phyloP scores from a whole-genome alignment of 495 filamentous ascomycete species.

The Aspergillus taichungensis region DNA sequence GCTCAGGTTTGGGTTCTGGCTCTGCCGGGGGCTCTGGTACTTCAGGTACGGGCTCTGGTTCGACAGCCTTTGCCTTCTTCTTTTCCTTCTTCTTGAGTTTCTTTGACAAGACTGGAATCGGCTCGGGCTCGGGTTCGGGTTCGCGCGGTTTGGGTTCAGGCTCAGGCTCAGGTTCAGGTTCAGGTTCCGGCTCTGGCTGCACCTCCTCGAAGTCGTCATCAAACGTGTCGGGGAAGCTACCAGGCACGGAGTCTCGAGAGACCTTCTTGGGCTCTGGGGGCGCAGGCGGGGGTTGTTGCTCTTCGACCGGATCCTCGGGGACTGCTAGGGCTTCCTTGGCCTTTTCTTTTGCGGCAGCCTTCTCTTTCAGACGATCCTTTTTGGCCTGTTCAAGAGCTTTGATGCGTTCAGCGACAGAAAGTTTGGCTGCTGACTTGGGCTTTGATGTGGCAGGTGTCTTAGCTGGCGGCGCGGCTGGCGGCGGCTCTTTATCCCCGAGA shows the following conservation, averaged over 20 bases:
- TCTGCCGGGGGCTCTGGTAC: conserved; percentile 10
- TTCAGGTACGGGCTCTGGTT: conserved; percentile 4
- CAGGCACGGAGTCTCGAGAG: conserved; percentile 31
- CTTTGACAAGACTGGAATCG: background rate
- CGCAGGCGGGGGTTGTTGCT: conserved; percentile 13
- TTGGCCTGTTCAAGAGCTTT: conserved; percentile 37
- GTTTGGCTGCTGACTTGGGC: conserved; percentile 31
- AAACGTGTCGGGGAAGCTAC: conserved; percentile 31
- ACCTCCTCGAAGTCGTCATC: conserved; percentile 14
- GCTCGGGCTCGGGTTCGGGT: conserved; percentile 6
- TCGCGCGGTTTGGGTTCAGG: conserved; percentile 2
- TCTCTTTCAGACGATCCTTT: conserved; percentile 32
- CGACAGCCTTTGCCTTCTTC: conserved; percentile 6
- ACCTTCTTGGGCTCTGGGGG: conserved; percentile 14
- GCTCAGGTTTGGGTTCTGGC: conserved; percentile 14
- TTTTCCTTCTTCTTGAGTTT: conserved; percentile 8
- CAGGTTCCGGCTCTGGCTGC: conserved; percentile 6
- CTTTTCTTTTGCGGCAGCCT: conserved; percentile 21
- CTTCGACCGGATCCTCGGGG: conserved; percentile 11
- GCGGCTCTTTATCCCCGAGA: conserved; percentile 26
- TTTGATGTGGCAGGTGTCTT: conserved; percentile 28
- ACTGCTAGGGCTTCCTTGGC: conserved; percentile 12
- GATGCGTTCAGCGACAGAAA: conserved; percentile 40
- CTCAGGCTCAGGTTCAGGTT: conserved; percentile 6
- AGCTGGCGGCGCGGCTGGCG: conserved; percentile 24